phyloP scores from a whole-genome alignment of 805 yeast species.

The Saccharomycopsis javanensis region DNA sequence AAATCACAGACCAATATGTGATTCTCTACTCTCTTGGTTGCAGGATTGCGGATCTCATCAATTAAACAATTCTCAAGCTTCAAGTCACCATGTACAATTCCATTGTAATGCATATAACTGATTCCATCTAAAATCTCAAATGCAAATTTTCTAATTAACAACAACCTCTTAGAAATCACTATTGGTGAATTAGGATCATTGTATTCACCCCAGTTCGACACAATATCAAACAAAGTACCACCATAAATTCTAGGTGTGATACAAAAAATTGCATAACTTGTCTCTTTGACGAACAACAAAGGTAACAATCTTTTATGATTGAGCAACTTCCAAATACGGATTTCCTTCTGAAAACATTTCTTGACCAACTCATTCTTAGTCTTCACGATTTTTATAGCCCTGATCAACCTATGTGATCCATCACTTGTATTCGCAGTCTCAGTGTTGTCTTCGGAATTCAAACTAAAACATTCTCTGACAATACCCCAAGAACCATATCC shows the following conservation, averaged over 20 bases:
- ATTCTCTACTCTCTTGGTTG: conserved; percentile 24
- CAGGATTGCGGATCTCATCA: conserved; percentile 29
- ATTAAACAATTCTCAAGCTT: conserved; percentile 74
- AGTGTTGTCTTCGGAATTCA: conserved; percentile 24
- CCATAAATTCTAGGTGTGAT: conserved; percentile 58
- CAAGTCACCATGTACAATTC: conserved; percentile 73
- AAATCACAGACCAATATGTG: conserved; percentile 70
- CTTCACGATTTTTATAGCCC: conserved; percentile 57
- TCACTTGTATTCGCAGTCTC: conserved; percentile 18
- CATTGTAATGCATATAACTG: conserved; percentile 49
- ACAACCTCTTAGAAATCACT: conserved; percentile 28
- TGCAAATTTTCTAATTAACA: conserved; percentile 30
- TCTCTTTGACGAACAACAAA: conserved; percentile 50
- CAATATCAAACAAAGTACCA: conserved; percentile 76
- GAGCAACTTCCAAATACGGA: conserved; percentile 62
- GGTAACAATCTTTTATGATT: conserved; percentile 59
- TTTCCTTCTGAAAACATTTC: conserved; percentile 58
- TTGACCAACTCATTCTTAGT: conserved; percentile 44
- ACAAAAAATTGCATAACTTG: conserved; percentile 55
- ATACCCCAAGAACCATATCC: conserved; percentile 91
- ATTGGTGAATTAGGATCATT: conserved; percentile 24
- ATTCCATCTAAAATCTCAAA: conserved; percentile 52
- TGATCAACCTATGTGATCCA: conserved; percentile 21
- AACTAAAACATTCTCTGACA: conserved; percentile 53
- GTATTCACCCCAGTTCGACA: conserved; percentile 53